Evolutionary conservation across 2,329 filamentous ascomycete species (phyloP), one percentile per base, ranked within the genome.

Genomic region (Aspergillus latus): DNA sequence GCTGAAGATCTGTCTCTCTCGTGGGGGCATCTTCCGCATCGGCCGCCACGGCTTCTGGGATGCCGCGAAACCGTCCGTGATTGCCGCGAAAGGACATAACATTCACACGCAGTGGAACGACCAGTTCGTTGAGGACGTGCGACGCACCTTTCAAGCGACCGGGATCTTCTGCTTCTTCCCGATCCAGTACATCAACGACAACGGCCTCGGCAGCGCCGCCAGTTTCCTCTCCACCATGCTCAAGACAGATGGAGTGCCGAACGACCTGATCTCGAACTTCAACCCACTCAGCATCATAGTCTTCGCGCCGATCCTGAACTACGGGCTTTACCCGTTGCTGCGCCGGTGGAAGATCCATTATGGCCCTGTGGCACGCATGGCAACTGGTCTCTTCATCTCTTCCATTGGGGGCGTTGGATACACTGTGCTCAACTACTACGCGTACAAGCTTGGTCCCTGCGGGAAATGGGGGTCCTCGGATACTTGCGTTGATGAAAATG

Each of bases 231-330:
- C 72, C 9, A 80, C 78, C 10, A 78, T 78, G 61, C 68, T 82
- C 68, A 70, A 68, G 5, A 82, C 79, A 8, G 74, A 80, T 51
- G 79, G 79, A 29, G 78, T 78, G 1, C 79, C 80, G 43, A 82
- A 81, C 62, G 79, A 82, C 52, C 67, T 82, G 8, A 72, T 82
- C 37, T 68, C 59, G 62, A 81, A 81, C 68, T 80, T 81, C 67
- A 81, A 81, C 67, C 71, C 78, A 1, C 64, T 82, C 6, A 78
- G 75, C 49, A 80, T 81, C 62, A 80, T 82, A 48, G 61, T 73
- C 37, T 66, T 72, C 28, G 72, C 78, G 0, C 80, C 80, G 0
- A 59, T 82, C n/a, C 68, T 82, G 21, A 80, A 76, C 61, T 77
- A 78, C 48, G 68, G 76, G 16, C 54, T 82, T 8, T 82, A 82